These are phyloP conservation scores for Alternaria rosae DNA, from an alignment of 2,329 filamentous ascomycete genomes.

Conservation along the genomic window DNA sequence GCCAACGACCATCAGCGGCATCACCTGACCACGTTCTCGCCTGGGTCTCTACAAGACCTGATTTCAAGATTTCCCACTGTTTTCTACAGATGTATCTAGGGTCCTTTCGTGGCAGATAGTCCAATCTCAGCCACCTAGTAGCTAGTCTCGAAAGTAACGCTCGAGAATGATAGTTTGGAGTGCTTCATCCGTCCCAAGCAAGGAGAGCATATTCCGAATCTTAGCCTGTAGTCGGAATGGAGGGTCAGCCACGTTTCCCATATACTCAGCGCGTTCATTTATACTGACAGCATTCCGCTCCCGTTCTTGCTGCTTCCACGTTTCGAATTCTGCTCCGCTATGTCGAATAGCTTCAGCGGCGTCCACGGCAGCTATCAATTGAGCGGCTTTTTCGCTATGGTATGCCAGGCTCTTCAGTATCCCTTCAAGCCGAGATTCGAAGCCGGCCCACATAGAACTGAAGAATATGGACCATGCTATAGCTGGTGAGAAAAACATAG, in stretches of 20 bases:
- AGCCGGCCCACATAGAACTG: neutral
- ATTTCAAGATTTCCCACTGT: no score
- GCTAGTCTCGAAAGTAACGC: no score
- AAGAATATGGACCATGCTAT: conserved; percentile 4
- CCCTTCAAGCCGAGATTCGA: neutral
- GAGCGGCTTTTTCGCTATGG: no score
- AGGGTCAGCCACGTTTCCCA: neutral
- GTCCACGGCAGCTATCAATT: conserved; percentile 24
- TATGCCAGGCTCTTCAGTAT: neutral
- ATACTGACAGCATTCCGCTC: neutral
- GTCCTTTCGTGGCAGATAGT: no score
- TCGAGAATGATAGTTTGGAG: no score
- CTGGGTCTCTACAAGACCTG: no score
- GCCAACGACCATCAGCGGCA: no score
- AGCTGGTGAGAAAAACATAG: neutral
- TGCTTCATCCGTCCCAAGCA: no score
- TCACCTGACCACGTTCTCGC: no score
- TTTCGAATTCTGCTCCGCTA: neutral
- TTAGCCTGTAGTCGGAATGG: neutral
- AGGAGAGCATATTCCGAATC: no score
- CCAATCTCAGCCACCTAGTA: no score
- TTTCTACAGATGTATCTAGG: no score
- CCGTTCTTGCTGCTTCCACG: neutral
- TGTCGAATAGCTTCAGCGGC: conserved; percentile 17
- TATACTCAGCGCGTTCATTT: fast-evolving